Conservation (phyloP, 306 rosid species). For the Oxytropis ochrocephala region DNA sequence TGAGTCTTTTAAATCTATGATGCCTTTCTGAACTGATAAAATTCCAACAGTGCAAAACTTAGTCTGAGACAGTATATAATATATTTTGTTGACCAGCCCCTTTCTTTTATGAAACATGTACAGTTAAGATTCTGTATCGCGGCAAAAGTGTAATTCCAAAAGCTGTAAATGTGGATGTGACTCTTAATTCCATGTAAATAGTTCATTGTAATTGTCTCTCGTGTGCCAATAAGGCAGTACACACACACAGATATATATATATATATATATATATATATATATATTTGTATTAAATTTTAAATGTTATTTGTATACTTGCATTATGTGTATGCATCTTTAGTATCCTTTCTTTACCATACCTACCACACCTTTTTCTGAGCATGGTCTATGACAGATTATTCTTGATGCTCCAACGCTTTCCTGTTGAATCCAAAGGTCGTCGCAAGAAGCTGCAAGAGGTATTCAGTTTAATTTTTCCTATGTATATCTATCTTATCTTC, state of each 20-base stretch:
- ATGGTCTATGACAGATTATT: constrained; percentile 62
- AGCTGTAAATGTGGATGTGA: not conserved
- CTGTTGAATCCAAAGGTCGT: constrained; percentile 96
- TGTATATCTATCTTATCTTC: not conserved
- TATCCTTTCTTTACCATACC: constrained; percentile 5
- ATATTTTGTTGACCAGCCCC: not conserved
- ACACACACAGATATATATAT: not conserved
- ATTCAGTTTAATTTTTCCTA: constrained; percentile 4
- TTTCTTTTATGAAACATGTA: not conserved
- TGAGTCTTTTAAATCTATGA: not conserved
- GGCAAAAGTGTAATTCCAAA: not conserved
- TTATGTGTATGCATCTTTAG: not conserved
- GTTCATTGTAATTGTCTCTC: not conserved
- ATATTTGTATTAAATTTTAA: not conserved
- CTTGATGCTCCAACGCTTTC: constrained; percentile 97
- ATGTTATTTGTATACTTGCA: not conserved
- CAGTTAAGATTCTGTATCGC: not conserved
- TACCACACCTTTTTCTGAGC: not conserved
- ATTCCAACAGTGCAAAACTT: not conserved
- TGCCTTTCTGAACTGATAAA: not conserved
- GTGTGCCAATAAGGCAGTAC: not conserved
- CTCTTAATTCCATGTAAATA: not conserved
- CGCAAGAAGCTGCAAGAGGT: constrained; percentile 99
- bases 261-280: not conserved
- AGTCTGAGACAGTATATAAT: not conserved